Base-by-base conservation (phyloP, 2,329 filamentous ascomycete species). In the Scleromitrula shiraiana region DNA sequence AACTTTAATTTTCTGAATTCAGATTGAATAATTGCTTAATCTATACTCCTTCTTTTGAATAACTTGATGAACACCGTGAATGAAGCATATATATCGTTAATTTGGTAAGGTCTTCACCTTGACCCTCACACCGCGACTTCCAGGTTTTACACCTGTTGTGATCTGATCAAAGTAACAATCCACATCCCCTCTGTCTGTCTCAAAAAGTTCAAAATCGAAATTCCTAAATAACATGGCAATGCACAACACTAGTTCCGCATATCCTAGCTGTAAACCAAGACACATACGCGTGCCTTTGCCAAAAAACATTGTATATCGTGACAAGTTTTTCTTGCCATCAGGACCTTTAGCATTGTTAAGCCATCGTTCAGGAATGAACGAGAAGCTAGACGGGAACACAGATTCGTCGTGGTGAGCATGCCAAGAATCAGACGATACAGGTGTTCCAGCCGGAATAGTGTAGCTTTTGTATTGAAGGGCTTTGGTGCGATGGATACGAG, bases 331-430 rank as follows among this genome's bases (percentile, higher is more conserved):
- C 27, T 47, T 38, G 6, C 45, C 45, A 4, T 37, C 32, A 9
- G 29, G 12, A 3, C 8, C 27, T 22, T 27, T 47, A 2, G 46
- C 23, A 20, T 49, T 42, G n/a, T 65, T 64, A 6, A 72, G 52
- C 65, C 66, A 74, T 5, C 70, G 63, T 38, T 72, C 68, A 0
- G 71, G 71, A 3, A 54, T 41, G 50, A 69, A 74, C 1, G 55
- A 49, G 32, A 69, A 56, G 0, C 69, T 64, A 2, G 70, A 59
- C 0, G 69, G 59, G 42, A 65, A 69, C 15, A 67, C 50, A 8
- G 51, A 56, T 51, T 69, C 63, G 52, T 72, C 62, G 32, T 68
- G 64, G 49, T 73, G 70, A 6, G 64, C 60, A 4, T 69, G 61
- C 2, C 61, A 59, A 2, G 63, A 57, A 0, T 67, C 68, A 58